Conservation (phyloP, 169 alveolate species). For the Perkinsus olseni region DNA sequence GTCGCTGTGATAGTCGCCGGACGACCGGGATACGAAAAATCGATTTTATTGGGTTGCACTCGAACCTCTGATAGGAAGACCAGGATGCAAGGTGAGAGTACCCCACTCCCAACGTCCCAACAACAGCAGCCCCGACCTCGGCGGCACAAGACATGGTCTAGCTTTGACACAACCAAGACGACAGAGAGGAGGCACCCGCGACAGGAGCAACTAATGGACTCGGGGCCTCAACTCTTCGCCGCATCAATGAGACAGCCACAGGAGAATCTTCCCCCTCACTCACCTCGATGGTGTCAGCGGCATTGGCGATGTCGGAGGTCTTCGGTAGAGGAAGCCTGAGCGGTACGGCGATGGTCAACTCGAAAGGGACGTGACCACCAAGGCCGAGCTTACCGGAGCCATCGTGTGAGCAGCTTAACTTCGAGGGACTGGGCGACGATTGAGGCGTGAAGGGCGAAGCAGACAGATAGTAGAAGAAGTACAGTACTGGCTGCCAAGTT, state of each 20-base stretch:
- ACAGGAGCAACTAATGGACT: too few relatives aligned
- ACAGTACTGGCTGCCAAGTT: background rate
- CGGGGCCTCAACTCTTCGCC: too few relatives aligned
- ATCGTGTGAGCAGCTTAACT: background rate
- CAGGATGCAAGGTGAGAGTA: background rate
- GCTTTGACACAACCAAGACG: too few relatives aligned
- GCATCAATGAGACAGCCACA: background rate
- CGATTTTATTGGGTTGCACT: background rate
- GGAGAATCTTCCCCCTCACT: too few relatives aligned
- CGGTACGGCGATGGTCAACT: background rate
- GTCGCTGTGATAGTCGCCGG: background rate
- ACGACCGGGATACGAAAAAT: background rate
- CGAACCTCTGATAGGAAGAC: background rate
- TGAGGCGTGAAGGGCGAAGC: slow-evolving; percentile 3
- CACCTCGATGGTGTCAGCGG: background rate
- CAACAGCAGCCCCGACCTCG: too few relatives aligned
- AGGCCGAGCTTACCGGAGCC: background rate
- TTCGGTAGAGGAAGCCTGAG: background rate
- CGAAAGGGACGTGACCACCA: background rate
- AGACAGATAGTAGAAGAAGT: background rate
- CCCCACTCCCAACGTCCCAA: background rate
- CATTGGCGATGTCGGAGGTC: background rate
- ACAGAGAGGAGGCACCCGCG: too few relatives aligned
- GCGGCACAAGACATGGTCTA: too few relatives aligned
- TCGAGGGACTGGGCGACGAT: slow-evolving; percentile 1